Base-by-base conservation (phyloP, 2,329 filamentous ascomycete genomes). In the Aspergillus neoniger region DNA sequence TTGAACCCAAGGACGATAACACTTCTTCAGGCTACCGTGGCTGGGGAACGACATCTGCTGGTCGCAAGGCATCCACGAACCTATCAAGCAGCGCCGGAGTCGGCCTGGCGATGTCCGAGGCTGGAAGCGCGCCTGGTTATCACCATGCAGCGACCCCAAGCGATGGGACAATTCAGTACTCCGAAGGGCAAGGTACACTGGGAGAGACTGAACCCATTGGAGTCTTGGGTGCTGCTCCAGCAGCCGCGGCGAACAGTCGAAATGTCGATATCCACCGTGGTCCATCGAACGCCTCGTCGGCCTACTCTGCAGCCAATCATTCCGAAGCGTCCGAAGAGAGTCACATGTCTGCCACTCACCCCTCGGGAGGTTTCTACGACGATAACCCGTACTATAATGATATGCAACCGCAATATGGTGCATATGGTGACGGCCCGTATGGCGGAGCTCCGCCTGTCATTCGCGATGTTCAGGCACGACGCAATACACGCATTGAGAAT, bases 401-500 rank as follows among this genome's bases (percentile, higher is more conserved):
- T 41, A 72, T 74, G 32, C 72, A 74, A 50, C 68, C 71, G 4
- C 76, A 77, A 59, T 73, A 77, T 60, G 82, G 82, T 7, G 82
- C 84, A 0, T 88, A 87, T 66, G 83, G 81, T 8, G 80, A 83
- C 61, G 81, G 80, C 54, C 78, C 79, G 4, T 86, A 85, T 64
- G 83, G 82, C 41, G 79, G 78, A 41, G 73, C 67, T 23, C 89
- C 91, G 71, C 92, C 95, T 1, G 86, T 99, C 55, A 97, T 99
- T 65, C 87, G 93, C 58, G 95, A 99, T 75, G 95, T 98, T 66
- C 89, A 90, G 65, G 95, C 95, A 28, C 84, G 95, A 68, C 87
- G 95, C 66, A 97, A 97, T 79, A 97, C 95, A 12, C 87, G 93
- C 63, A 98, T 99, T 71, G 93, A 98, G 80, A 96, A 90, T 74